Conservation (phyloP, 2,329 filamentous ascomycete species). For the Colletotrichum sojae region DNA sequence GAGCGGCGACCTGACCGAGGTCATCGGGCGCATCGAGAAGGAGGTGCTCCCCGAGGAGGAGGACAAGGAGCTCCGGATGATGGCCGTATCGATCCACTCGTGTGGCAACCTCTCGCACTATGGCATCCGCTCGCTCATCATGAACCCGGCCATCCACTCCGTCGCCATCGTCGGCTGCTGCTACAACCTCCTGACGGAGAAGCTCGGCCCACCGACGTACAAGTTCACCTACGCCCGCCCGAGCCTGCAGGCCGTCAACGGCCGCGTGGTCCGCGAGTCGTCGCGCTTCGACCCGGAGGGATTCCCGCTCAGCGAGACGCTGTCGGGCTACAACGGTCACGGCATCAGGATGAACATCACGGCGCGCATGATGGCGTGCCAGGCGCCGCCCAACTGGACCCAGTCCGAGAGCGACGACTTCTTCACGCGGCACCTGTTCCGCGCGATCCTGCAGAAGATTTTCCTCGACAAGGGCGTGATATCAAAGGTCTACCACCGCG, state of each 20-base stretch:
- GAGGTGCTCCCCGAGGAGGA: slow-evolving; percentile 49
- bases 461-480: slow-evolving; percentile 89
- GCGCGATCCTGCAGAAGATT: slow-evolving; percentile 91
- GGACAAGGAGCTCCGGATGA: slow-evolving; percentile 66
- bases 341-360: slow-evolving; percentile 94
- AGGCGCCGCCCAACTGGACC: slow-evolving; percentile 95
- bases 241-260: slow-evolving; percentile 75
- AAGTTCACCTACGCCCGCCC: slow-evolving; percentile 85
- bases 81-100: slow-evolving; percentile 96
- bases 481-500: slow-evolving; percentile 65
- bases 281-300: slow-evolving; percentile 87
- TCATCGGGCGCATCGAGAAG: slow-evolving; percentile 74
- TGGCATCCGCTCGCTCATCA: slow-evolving; percentile 85
- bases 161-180: slow-evolving; percentile 98
- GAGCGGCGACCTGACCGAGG: slow-evolving; percentile 78
- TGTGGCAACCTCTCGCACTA: slow-evolving; percentile 98
- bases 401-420: slow-evolving; percentile 84
- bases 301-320: slow-evolving; percentile 88
- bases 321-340: slow-evolving; percentile 70
- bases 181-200: slow-evolving; percentile 96
- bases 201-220: slow-evolving; percentile 87
- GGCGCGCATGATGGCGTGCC: slow-evolving; percentile 97
- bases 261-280: slow-evolving; percentile 77
- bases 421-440: slow-evolving; percentile 94
- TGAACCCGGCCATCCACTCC: slow-evolving; percentile 89